These are phyloP conservation scores for Haplosporangium gracile DNA, from an alignment of 192 early-diverging fungal species.

Conservation along the genomic window DNA sequence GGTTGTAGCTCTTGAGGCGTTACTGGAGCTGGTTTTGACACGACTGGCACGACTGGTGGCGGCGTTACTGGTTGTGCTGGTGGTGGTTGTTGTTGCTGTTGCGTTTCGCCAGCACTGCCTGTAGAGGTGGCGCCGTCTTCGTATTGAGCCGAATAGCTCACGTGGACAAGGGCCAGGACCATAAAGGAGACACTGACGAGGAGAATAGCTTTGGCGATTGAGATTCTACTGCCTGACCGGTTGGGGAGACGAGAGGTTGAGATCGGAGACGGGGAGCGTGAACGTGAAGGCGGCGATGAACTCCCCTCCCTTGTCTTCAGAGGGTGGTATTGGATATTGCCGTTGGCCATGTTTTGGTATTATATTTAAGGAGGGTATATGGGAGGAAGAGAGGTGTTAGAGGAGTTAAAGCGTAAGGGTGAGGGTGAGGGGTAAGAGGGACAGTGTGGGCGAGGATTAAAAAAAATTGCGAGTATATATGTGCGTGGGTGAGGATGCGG, in stretches of 20 bases:
- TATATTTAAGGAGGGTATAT: not conserved
- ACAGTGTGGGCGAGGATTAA: not conserved
- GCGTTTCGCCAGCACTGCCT: not conserved
- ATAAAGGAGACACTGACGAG: constrained; percentile 24
- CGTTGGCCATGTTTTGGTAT: not conserved
- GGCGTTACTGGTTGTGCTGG: not conserved
- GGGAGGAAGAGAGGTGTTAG: not conserved
- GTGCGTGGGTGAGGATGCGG: no score
- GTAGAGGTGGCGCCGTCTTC: not conserved
- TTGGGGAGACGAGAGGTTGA: not conserved
- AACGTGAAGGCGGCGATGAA: constrained; percentile 1
- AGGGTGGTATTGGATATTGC: not conserved
- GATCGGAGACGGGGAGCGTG: not conserved
- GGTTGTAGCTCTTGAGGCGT: not conserved
- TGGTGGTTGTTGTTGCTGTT: not conserved
- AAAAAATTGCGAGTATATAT: not conserved
- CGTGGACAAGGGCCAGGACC: constrained; percentile 15
- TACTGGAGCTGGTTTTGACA: not conserved
- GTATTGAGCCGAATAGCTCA: constrained; percentile 9
- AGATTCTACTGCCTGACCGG: not conserved
- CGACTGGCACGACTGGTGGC: no score
- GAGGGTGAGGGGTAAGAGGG: not conserved
- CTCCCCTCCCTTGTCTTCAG: not conserved
- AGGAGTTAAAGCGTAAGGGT: not conserved
- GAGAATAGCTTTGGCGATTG: constrained; percentile 3